A percentile compares a stretch with the other conserved stretches of the same genome.
These are phyloP conservation scores for Beauveria sp. DNA, from an alignment of 2,329 filamentous ascomycete species.

Conservation along the genomic window DNA sequence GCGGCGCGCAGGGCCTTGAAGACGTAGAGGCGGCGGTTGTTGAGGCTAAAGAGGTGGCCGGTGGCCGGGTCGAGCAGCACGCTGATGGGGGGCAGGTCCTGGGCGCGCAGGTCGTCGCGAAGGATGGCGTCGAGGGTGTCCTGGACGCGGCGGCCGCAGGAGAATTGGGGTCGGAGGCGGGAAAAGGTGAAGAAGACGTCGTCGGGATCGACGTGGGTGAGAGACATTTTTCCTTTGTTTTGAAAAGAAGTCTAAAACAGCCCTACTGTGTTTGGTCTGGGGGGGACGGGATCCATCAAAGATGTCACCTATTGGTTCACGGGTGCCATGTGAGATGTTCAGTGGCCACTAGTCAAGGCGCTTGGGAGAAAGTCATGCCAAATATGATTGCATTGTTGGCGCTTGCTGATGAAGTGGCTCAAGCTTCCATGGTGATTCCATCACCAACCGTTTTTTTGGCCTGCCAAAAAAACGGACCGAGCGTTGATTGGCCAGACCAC, in stretches of 20 bases:
- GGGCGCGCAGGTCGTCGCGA: not conserved
- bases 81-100: constrained; percentile 11
- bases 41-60: constrained; percentile 12
- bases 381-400: not conserved
- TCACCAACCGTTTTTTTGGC: not conserved
- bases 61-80: constrained; percentile 10
- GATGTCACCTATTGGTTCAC: not conserved
- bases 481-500: not conserved
- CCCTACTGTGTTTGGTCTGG: too few species aligned
- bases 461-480: not conserved
- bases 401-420: not conserved
- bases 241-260: too few species aligned
- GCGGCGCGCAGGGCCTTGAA: constrained; percentile 8
- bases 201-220: constrained; percentile 8
- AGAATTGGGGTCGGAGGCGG: constrained; percentile 11
- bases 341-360: not conserved
- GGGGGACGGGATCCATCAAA: too few species aligned
- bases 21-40: constrained; percentile 13
- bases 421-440: not conserved
- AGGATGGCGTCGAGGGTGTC: constrained; percentile 10
- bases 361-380: not conserved
- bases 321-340: not conserved
- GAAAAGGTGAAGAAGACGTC: constrained; percentile 12
- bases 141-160: constrained; percentile 11
- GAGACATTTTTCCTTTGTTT: constrained; percentile 1